Percentiles rank a stretch among this genome's conserved stretches.
These are phyloP conservation scores for Reutealis trisperma DNA, from an alignment of 345 rosid species.

Conservation along the genomic window DNA sequence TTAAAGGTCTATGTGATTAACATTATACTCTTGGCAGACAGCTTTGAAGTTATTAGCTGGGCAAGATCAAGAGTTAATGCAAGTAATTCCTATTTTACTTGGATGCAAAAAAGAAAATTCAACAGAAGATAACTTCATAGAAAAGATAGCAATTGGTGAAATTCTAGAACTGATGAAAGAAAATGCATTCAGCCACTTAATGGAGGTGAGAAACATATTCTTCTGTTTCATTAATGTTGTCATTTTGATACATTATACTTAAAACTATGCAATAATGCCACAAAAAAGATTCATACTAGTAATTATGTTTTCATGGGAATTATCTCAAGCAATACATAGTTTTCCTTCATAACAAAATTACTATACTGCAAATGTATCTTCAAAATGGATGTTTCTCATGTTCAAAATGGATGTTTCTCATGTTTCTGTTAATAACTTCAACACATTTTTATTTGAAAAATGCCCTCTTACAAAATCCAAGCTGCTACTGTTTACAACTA, in stretches of 20 bases:
- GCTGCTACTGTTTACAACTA: no score
- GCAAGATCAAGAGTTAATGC: constrained; percentile 61
- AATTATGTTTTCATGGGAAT: neutral
- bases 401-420: neutral
- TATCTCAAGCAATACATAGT: neutral
- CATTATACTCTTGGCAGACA: constrained; percentile 53
- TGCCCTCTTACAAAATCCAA: neutral
- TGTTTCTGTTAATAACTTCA: neutral
- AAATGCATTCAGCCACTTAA: constrained; percentile 81
- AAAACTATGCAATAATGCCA: neutral
- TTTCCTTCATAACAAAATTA: neutral
- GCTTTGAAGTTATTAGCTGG: constrained; percentile 68
- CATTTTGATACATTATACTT: neutral
- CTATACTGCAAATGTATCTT: neutral
- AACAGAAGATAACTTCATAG: constrained; percentile 47
- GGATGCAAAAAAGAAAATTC: constrained; percentile 49
- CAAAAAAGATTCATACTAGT: neutral
- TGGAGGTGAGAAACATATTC: constrained; percentile 63
- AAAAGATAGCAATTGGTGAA: constrained; percentile 34
- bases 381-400: neutral
- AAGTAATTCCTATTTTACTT: constrained; percentile 63
- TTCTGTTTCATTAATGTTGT: neutral
- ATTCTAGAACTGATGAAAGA: constrained; percentile 62
- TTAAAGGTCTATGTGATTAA: neutral
- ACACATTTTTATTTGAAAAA: neutral